A percentile compares a stretch with the other conserved stretches of the same genome.
These are phyloP conservation scores for Podospora pseudoanserina DNA, from an alignment of 495 filamentous ascomycete genomes.

Conservation along the genomic window DNA sequence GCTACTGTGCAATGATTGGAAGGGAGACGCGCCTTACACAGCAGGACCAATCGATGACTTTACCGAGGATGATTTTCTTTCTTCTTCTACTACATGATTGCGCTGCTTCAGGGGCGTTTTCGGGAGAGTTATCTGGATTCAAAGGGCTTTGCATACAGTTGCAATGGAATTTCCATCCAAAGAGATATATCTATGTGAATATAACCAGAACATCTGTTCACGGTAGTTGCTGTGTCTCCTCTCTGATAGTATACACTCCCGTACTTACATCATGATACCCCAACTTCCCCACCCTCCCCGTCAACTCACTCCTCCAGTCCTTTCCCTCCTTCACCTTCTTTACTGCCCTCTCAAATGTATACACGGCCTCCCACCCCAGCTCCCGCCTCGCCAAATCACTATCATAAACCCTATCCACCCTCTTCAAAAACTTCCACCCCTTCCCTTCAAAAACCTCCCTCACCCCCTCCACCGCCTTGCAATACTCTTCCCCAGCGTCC, in stretches of 20 bases:
- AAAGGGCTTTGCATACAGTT: too few species aligned
- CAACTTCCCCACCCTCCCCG: conserved; percentile 25
- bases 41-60: background rate
- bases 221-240: background rate
- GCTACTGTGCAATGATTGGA: background rate
- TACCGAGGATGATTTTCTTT: background rate
- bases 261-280: conserved; percentile 29
- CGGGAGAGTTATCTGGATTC: too few species aligned
- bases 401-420: conserved; percentile 34
- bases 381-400: conserved; percentile 23
- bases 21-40: background rate
- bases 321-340: conserved; percentile 23
- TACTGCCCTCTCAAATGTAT: conserved; percentile 27
- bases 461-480: conserved; percentile 2
- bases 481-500: conserved; percentile 15
- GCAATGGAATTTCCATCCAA: too few species aligned
- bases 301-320: conserved; percentile 31
- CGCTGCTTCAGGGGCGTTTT: too few species aligned
- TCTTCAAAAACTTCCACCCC: conserved; percentile 25
- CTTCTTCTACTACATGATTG: background rate
- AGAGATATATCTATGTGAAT: too few species aligned
- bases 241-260: conserved; percentile 30
- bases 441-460: conserved; percentile 21
- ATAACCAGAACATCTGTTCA: too few species aligned
- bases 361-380: conserved; percentile 28